Percentiles rank a stretch among this genome's conserved stretches.
Conservation (phyloP, 257 asterid species). For the Anisodus tanguticus region DNA sequence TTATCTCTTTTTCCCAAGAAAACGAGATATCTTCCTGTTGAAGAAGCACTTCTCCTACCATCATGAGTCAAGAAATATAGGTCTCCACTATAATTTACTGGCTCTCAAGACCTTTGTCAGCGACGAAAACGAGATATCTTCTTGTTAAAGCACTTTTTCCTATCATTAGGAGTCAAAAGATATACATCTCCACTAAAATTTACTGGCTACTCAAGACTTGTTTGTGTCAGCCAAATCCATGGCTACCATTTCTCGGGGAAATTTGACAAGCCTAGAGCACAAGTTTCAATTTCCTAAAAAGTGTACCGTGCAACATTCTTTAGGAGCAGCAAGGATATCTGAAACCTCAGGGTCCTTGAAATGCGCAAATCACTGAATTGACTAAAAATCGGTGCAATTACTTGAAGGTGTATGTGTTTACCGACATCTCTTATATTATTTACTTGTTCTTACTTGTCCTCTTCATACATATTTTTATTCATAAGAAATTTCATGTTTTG, state of each 20-base stretch:
- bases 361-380: constrained; percentile 7
- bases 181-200: constrained; percentile 22
- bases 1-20: neutral
- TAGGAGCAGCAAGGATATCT: constrained; percentile 26
- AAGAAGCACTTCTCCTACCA: constrained; percentile 54
- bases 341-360: constrained; percentile 37
- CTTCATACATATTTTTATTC: too few relatives aligned
- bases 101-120: constrained; percentile 29
- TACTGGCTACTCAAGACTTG: constrained; percentile 25
- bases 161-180: constrained; percentile 39
- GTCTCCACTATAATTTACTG: constrained; percentile 23
- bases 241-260: neutral
- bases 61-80: constrained; percentile 38
- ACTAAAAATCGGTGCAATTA: neutral
- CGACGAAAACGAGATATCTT: constrained; percentile 30
- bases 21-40: constrained; percentile 38
- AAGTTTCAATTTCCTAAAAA: constrained; percentile 17
- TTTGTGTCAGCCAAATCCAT: constrained; percentile 29
- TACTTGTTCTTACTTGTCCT: neutral
- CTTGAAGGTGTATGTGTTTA: neutral
- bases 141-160: neutral
- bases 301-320: constrained; percentile 32
- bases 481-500: neutral
- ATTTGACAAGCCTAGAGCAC: constrained; percentile 30
- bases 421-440: neutral